phyloP scores from a whole-genome alignment of 2,329 filamentous ascomycete genomes.

The Colletotrichum eleusines region DNA sequence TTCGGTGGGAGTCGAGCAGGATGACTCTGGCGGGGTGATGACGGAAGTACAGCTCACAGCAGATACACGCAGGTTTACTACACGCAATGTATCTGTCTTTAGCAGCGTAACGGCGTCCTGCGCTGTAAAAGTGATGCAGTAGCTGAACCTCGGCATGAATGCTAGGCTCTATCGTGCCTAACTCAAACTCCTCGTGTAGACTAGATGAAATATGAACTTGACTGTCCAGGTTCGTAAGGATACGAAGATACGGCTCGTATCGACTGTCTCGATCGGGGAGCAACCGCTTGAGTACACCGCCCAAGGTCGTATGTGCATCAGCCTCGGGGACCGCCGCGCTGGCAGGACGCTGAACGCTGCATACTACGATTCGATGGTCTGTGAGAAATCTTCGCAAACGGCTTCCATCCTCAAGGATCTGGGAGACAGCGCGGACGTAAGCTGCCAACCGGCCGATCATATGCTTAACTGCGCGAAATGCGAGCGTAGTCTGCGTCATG shows the following conservation, averaged over 20 bases:
- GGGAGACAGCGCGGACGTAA: constrained; percentile 53
- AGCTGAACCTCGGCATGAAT: constrained; percentile 62
- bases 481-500: background rate
- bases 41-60: constrained; percentile 59
- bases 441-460: constrained; percentile 60
- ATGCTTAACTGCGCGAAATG: constrained; percentile 53
- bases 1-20: constrained; percentile 53
- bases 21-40: constrained; percentile 52
- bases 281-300: constrained; percentile 51
- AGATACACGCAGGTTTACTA: constrained; percentile 65
- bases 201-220: constrained; percentile 44
- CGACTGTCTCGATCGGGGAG: constrained; percentile 38
- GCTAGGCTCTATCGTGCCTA: constrained; percentile 44
- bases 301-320: constrained; percentile 48
- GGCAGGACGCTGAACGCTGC: constrained; percentile 34
- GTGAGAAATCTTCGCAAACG: constrained; percentile 51
- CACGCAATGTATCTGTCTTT: constrained; percentile 61
- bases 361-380: constrained; percentile 46
- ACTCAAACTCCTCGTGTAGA: constrained; percentile 46
- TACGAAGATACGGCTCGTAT: constrained; percentile 32
- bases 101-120: constrained; percentile 50
- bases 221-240: constrained; percentile 47
- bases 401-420: constrained; percentile 52
- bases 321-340: constrained; percentile 44
- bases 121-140: constrained; percentile 58